Evolutionary conservation across 2,329 filamentous ascomycete genomes (phyloP), one percentile per base, ranked within the genome.

Genomic region (Phoma sp.): DNA sequence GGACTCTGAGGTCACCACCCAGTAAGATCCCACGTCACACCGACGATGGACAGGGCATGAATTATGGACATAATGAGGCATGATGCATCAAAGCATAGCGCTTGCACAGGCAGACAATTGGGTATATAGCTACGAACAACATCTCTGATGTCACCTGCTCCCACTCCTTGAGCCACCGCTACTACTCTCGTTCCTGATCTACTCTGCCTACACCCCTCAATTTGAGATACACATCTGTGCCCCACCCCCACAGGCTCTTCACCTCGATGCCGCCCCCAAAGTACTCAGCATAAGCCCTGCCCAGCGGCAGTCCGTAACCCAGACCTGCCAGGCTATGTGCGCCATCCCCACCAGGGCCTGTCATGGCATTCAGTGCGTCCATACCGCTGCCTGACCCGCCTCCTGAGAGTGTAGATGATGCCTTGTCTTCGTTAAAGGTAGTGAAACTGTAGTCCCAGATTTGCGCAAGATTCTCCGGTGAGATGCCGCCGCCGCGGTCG

Each of bases 381-480:
- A 86, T 82, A 21, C 69, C 71, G 29, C 61, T 69, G 12, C 59
- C 57, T 2, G 65, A 66, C 25, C 60, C 54, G 10, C 77, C 75
- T 32, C 77, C 73, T 12, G 78, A 75, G 69, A 64, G 81, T 71
- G 62, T 84, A 76, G 49, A 63, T 6, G 75, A 73, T 10, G 78
- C 78, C 57, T 82, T 75, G 36, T 88, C 83, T 21, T 91, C 91
- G 52, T 86, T 88, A 75, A 98, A 98, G 0, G 95, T 99, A 19
- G 94, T 97, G 74, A 97, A 99, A 60, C 91, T 95, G 74, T 98
- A 99, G 6, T 92, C 93, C 93, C 95, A 99, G 55, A 99, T 93
- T 63, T 94, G 88, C 4, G 88, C 87, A 31, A 95, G 79, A 25
- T 95, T 88, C 15, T 93, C 90, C 0, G 93, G 91, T 0, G 87